phyloP scores from a whole-genome alignment of 257 asterid genomes.

The Hygrophila difformis region DNA sequence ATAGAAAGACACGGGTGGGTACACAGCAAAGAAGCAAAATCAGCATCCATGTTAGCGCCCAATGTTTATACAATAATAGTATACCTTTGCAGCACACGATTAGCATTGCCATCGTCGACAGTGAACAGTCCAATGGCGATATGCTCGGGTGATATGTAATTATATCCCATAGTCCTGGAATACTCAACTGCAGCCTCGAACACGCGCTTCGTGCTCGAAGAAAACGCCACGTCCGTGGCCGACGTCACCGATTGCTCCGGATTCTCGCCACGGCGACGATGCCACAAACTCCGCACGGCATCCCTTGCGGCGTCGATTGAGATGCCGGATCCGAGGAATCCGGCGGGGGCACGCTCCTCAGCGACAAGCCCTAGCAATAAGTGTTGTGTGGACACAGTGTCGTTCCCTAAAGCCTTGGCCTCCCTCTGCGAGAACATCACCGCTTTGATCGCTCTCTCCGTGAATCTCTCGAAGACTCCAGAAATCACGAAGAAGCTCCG shows the following conservation, averaged over 20 bases:
- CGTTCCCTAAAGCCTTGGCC: slow-evolving; percentile 67
- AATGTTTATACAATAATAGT: too few species aligned
- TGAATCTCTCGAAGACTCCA: slow-evolving; percentile 87
- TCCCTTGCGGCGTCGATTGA: slow-evolving; percentile 61
- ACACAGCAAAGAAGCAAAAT: slow-evolving; percentile 7
- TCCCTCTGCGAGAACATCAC: slow-evolving; percentile 86
- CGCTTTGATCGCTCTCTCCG: slow-evolving; percentile 88
- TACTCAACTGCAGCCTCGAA: slow-evolving; percentile 98
- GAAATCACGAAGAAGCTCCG: slow-evolving; percentile 41
- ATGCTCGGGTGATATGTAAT: slow-evolving; percentile 91
- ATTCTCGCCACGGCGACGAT: slow-evolving; percentile 18
- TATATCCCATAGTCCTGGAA: slow-evolving; percentile 78
- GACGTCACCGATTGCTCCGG: slow-evolving; percentile 36
- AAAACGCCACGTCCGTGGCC: slow-evolving; percentile 81
- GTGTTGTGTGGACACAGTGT: slow-evolving; percentile 74
- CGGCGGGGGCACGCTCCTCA: slow-evolving; percentile 78
- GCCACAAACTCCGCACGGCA: slow-evolving; percentile 69
- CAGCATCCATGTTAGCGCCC: background rate
- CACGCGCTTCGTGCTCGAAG: slow-evolving; percentile 57
- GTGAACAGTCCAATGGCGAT: slow-evolving; percentile 85
- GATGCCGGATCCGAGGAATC: slow-evolving; percentile 78
- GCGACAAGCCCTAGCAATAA: slow-evolving; percentile 82
- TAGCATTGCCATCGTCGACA: slow-evolving; percentile 81
- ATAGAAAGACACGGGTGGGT: too few species aligned
- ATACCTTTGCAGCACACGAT: slow-evolving; percentile 80